Conservation (phyloP, 805 yeast genomes). For the Ogataea pignaliae region DNA sequence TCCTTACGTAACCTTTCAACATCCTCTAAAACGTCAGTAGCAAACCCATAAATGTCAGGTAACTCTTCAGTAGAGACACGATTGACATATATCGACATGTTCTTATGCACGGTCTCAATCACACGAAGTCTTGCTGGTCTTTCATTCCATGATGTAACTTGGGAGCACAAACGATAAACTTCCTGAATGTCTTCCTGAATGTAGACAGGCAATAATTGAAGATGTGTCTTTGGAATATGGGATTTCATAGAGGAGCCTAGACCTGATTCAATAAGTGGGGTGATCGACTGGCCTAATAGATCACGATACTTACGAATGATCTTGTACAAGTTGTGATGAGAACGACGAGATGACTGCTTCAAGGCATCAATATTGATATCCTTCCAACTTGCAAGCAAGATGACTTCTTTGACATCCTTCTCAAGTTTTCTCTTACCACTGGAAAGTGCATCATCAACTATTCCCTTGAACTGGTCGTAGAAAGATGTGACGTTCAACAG, state of each 20-base stretch:
- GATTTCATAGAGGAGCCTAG: conserved; percentile 20
- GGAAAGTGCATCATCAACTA: conserved; percentile 42
- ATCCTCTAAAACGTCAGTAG: conserved; percentile 49
- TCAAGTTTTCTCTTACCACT: conserved; percentile 52
- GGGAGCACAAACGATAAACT: conserved; percentile 23
- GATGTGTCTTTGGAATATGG: conserved; percentile 2
- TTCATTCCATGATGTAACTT: conserved; percentile 44
- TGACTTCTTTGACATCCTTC: conserved; percentile 80
- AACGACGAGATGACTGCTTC: conserved; percentile 87
- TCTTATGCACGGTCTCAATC: conserved; percentile 43
- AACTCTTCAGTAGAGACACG: conserved; percentile 31
- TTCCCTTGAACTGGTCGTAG: conserved; percentile 59
- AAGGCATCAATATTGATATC: conserved; percentile 92
- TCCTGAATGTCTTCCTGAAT: conserved; percentile 1
- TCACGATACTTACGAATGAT: conserved; percentile 76
- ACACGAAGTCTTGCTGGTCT: conserved; percentile 58
- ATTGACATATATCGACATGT: conserved; percentile 47
- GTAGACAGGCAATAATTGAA: conserved; percentile 8
- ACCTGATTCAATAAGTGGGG: conserved; percentile 58
- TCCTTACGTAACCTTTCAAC: conserved; percentile 64
- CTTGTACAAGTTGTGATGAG: conserved; percentile 82
- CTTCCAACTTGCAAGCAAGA: conserved; percentile 92
- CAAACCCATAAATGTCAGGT: conserved; percentile 51
- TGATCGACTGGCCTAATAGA: conserved; percentile 47
- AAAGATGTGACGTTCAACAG: conserved; percentile 56